Conservation (phyloP, 1,284 basidiomycete species). For the Cryptococcus jaspeensis region DNA sequence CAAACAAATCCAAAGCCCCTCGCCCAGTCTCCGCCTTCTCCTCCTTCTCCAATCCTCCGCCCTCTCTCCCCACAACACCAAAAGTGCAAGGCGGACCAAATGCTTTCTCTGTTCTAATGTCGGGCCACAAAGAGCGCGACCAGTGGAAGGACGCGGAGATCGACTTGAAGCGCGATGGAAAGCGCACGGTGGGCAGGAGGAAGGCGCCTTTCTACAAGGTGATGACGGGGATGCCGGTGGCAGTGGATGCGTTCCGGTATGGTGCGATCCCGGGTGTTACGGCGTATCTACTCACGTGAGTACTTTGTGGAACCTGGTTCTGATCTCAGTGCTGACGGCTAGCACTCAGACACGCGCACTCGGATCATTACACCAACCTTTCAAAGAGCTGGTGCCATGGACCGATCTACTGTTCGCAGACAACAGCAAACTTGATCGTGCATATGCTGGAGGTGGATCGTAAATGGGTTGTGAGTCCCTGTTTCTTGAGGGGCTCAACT, state of each 20-base stretch:
- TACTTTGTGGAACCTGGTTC: neutral
- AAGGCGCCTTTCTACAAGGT: slow-evolving; percentile 93
- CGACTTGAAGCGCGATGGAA: slow-evolving; percentile 46
- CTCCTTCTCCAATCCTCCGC: slow-evolving; percentile 20
- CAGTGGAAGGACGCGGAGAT: slow-evolving; percentile 75
- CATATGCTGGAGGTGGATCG: slow-evolving; percentile 84
- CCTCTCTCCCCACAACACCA: slow-evolving; percentile 17
- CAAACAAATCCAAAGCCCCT: slow-evolving; percentile 12
- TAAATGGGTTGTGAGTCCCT: slow-evolving; percentile 72
- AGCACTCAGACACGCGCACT: slow-evolving; percentile 76
- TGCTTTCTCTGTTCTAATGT: slow-evolving; percentile 80
- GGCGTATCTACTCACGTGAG: slow-evolving; percentile 84
- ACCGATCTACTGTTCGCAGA: slow-evolving; percentile 90
- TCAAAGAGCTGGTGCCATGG: slow-evolving; percentile 84
- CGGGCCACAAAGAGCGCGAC: slow-evolving; percentile 71
- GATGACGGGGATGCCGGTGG: slow-evolving; percentile 93
- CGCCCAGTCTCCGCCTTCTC: slow-evolving; percentile 31
- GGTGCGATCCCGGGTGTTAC: slow-evolving; percentile 82
- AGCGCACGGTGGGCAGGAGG: slow-evolving; percentile 58
- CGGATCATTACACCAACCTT: slow-evolving; percentile 89
- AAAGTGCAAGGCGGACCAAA: slow-evolving; percentile 40
- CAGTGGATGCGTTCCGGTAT: slow-evolving; percentile 93
- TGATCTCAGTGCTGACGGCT: neutral
- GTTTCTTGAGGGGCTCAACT: neutral
- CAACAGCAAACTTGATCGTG: slow-evolving; percentile 84